Percentiles rank a stretch among this genome's conserved stretches.
Conservation (phyloP, 2,329 filamentous ascomycete genomes). For the Myriosclerotinia duriaeana region DNA sequence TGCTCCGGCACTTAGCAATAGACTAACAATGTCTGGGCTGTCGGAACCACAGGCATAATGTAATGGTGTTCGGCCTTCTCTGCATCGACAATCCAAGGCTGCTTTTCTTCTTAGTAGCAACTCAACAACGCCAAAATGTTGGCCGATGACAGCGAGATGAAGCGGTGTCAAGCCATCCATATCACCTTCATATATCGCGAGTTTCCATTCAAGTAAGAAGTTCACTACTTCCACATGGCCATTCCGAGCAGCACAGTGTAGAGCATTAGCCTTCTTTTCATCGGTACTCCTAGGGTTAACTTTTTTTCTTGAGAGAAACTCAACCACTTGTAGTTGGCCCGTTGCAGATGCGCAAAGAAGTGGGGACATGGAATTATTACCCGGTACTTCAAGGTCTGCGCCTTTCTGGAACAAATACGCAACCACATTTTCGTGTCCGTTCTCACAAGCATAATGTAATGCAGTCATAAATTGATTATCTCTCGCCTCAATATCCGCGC, state of each 20-base stretch:
- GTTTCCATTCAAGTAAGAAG: slow-evolving; percentile 12
- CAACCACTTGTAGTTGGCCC: slow-evolving; percentile 14
- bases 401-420: slow-evolving; percentile 23
- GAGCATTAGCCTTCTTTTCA: slow-evolving; percentile 4
- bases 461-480: slow-evolving; percentile 24
- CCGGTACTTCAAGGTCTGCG: slow-evolving; percentile 16
- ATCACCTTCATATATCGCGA: slow-evolving; percentile 15
- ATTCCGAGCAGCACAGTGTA: slow-evolving; percentile 8
- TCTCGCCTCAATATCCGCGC: slow-evolving; percentile 22
- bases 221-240: slow-evolving; percentile 16
- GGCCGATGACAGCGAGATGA: slow-evolving; percentile 20
- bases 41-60: slow-evolving; percentile 24
- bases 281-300: background rate
- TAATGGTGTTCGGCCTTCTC: slow-evolving; percentile 22
- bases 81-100: background rate
- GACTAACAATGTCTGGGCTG: slow-evolving; percentile 22
- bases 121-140: slow-evolving; percentile 15
- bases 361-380: slow-evolving; percentile 20
- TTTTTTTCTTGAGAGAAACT: slow-evolving; percentile 21
- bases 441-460: slow-evolving; percentile 21
- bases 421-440: slow-evolving; percentile 4
- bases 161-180: slow-evolving; percentile 22
- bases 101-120: slow-evolving; percentile 18
- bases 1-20: slow-evolving; percentile 23
- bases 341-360: slow-evolving; percentile 21